A percentile compares a stretch with the other conserved stretches of the same genome.
Conservation (phyloP, 2,329 filamentous ascomycete species). For the Apiospora malaysiana region DNA sequence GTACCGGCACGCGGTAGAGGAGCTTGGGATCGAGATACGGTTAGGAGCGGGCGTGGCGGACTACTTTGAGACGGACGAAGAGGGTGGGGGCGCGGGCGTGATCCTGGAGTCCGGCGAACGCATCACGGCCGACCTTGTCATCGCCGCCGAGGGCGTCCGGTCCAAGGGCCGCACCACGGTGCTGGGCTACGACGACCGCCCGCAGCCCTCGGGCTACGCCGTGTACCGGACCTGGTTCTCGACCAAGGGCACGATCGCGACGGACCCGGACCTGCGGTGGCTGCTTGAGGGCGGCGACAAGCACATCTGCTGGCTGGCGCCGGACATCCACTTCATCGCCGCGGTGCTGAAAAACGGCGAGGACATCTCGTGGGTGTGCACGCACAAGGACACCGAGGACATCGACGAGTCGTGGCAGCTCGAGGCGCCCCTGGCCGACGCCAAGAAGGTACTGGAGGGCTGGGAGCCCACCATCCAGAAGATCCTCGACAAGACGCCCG, state of each 20-base stretch:
- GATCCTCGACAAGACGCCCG: slow-evolving; percentile 45
- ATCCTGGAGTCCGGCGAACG: slow-evolving; percentile 48
- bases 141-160: slow-evolving; percentile 20
- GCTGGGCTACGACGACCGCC: slow-evolving; percentile 46
- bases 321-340: slow-evolving; percentile 58
- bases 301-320: slow-evolving; percentile 58
- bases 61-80: slow-evolving; percentile 49
- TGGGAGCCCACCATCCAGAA: slow-evolving; percentile 45
- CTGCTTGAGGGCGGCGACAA: slow-evolving; percentile 56
- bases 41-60: slow-evolving; percentile 50
- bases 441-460: slow-evolving; percentile 38
- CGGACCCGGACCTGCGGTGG: slow-evolving; percentile 49
- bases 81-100: slow-evolving; percentile 39
- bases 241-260: slow-evolving; percentile 47
- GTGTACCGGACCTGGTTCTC: slow-evolving; percentile 49
- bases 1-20: slow-evolving; percentile 53
- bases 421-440: slow-evolving; percentile 33
- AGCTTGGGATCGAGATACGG: slow-evolving; percentile 55
- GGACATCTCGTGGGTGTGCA: slow-evolving; percentile 61
- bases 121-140: slow-evolving; percentile 29
- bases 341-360: slow-evolving; percentile 57
- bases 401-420: slow-evolving; percentile 37
- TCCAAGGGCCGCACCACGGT: slow-evolving; percentile 17
- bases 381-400: slow-evolving; percentile 47
- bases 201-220: slow-evolving; percentile 55